These are phyloP conservation scores for Oryza coarctata DNA, from an alignment of 176 grass and related monocot species.

Conservation along the genomic window DNA sequence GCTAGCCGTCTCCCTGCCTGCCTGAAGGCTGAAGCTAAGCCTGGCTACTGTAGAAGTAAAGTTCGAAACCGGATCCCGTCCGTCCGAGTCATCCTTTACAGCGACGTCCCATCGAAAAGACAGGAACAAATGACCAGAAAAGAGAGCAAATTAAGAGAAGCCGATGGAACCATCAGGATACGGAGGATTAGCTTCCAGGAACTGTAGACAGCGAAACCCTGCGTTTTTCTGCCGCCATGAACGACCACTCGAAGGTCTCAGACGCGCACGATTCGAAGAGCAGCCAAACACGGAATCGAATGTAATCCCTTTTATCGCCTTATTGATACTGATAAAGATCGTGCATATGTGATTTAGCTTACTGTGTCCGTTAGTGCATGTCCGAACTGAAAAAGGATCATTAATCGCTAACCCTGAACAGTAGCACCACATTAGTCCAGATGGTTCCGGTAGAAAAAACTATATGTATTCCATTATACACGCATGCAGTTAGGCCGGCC, in stretches of 20 bases:
- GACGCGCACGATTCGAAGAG: not conserved
- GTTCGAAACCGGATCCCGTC: not conserved
- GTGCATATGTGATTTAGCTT: not conserved
- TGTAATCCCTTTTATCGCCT: constrained; percentile 15
- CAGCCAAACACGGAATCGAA: constrained; percentile 38
- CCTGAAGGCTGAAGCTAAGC: not conserved
- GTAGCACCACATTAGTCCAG: not conserved
- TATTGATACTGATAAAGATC: too few species aligned
- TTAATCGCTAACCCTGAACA: not conserved
- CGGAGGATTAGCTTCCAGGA: not conserved
- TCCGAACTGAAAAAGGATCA: not conserved
- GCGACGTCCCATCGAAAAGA: constrained; percentile 24
- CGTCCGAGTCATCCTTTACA: not conserved
- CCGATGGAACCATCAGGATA: not conserved
- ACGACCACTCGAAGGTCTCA: not conserved
- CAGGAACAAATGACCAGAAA: not conserved
- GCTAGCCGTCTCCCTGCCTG: not conserved
- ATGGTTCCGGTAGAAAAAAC: not conserved
- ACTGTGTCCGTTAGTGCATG: not conserved
- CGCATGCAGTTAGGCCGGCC: constrained; percentile 4
- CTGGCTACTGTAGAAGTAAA: not conserved
- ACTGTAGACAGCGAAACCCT: not conserved
- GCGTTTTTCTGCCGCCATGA: not conserved
- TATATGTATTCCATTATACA: not conserved
- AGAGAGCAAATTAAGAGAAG: not conserved